Evolutionary conservation across 495 filamentous ascomycete species (phyloP), one percentile per base, ranked within the genome.

Genomic region (Cercophora samala): DNA sequence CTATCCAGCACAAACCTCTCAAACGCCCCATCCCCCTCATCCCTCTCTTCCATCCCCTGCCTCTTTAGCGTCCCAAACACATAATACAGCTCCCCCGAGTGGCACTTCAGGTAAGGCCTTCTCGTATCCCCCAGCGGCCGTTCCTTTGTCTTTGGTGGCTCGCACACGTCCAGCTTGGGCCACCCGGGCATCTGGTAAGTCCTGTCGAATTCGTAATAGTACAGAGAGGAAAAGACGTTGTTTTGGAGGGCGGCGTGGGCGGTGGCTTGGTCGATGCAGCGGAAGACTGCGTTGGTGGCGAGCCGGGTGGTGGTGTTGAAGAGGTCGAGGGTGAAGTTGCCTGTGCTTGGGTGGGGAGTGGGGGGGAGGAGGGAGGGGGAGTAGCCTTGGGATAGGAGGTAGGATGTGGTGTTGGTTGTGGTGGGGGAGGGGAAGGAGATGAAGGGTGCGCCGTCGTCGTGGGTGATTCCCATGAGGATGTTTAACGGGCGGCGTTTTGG

Each of bases 131-230:
- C 84, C 58, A 76, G 32, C 1, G 80, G 82, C 65, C 70, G 73
- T 0, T 52, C 15, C 0, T 74, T 29, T 1, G 79, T 77, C 11
- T 65, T 65, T 0, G 82, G 81, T 29, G 83, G 71, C 52, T 82
- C 74, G 73, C 83, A 85, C 9, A 81, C 71, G 68, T 80, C 78
- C 2, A 71, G 72, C 21, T 78, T 75, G 3, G 84, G 84, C 72
- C 78, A 85, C 66, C 76, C 77, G 4, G 68, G 68, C 15, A 78
- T 79, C 70, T 86, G 84, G 69, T 87, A 87, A 3, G 77, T 77
- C 3, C 84, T 72, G 71, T 85, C 79, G 69, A 86, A 84, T 68
- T 85, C 83, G 72, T 80, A 82, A 69, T 79, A 82, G 63, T 75
- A 85, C 18, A 79, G 69, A 13, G 68, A 24, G 63, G 66, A 67